Evolutionary conservation across 2,329 filamentous ascomycete genomes (phyloP), one percentile per base, ranked within the genome.

Genomic region (Alternaria viburni): DNA sequence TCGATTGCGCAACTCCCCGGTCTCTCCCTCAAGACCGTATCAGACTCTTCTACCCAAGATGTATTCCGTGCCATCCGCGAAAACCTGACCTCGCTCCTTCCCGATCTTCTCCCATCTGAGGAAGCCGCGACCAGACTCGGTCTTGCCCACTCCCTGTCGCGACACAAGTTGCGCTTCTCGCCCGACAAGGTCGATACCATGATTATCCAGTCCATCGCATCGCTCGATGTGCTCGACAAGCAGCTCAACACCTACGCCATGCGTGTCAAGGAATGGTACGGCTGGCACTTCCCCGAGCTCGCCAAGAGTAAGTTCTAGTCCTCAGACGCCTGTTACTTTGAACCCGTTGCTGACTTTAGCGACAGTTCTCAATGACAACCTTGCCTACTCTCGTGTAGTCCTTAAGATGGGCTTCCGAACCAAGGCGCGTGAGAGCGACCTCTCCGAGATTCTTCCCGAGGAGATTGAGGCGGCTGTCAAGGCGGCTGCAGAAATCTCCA

Each of bases 261-360:
- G 96, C 88, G 96, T 81, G 93, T 97, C 66, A 98, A 98, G 89
- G 96, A 99, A 83, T 99, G 96, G 96, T 99, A 99, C 80, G 96
- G 96, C 76, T 99, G 96, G 96, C 96, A 98, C 83, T 99, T 98
- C 86, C 96, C 96, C 44, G 96, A 99, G 85, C 90, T 99, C 87
- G 94, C 93, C 77, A 95, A 94, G 84, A 97, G 49, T 52, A 52
- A 36, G 49, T 41, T 17, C 6, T 10, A 5, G 19, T 97, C 6
- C 4, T 17, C 5, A 25, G 28, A 32, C 49, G 10, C 19, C 19
- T 21, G n/a, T 11, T 21, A 2, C 15, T 19, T 11, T 23, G 7
- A 1, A 12, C 4, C 2, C 3, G 12, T 54, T 19, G 11, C 3
- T 43, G 21, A 54, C 36, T 1, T 26, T 17, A 3, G 15, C 32